Evolutionary conservation across 371 early-diverging fungal genomes (phyloP).

Genomic region (Mortierella sp.): DNA sequence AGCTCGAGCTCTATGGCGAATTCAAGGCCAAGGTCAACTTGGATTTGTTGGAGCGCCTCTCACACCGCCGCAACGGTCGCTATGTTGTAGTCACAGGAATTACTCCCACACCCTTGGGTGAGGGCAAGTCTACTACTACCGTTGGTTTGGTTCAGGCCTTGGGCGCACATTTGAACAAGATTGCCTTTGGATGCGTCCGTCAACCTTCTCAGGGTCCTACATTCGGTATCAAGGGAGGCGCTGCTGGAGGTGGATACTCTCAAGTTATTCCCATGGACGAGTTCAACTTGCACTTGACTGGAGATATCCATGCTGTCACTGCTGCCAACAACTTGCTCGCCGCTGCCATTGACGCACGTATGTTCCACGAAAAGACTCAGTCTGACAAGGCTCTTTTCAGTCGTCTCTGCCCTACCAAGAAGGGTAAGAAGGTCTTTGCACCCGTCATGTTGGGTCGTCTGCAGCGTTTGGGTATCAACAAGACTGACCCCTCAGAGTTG

Average conservation of each 20-base stretch:
- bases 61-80: constrained; percentile 83
- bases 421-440: constrained; percentile 86
- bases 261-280: constrained; percentile 99
- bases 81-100: constrained; percentile 97
- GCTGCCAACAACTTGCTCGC: constrained; percentile 97
- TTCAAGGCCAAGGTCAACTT: constrained; percentile 92
- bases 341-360: constrained; percentile 98
- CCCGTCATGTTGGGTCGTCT: constrained; percentile 90
- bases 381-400: constrained; percentile 89
- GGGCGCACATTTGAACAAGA: constrained; percentile 90
- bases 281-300: constrained; percentile 97
- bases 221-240: constrained; percentile 98
- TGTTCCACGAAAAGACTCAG: constrained; percentile 96
- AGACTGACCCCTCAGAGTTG: constrained; percentile 83
- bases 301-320: constrained; percentile 97
- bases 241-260: constrained; percentile 98
- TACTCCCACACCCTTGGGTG: constrained; percentile 97
- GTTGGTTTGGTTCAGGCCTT: constrained; percentile 96
- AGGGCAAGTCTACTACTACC: constrained; percentile 97
- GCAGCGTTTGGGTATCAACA: constrained; percentile 85
- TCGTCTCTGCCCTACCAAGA: constrained; percentile 90
- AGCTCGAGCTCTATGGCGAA: constrained; percentile 91
- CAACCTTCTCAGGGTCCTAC: constrained; percentile 99
- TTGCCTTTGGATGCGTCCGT: constrained; percentile 95
- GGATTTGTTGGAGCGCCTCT: constrained; percentile 86